Conservation (phyloP, 495 filamentous ascomycete species). For the Aspergillus affinis region DNA sequence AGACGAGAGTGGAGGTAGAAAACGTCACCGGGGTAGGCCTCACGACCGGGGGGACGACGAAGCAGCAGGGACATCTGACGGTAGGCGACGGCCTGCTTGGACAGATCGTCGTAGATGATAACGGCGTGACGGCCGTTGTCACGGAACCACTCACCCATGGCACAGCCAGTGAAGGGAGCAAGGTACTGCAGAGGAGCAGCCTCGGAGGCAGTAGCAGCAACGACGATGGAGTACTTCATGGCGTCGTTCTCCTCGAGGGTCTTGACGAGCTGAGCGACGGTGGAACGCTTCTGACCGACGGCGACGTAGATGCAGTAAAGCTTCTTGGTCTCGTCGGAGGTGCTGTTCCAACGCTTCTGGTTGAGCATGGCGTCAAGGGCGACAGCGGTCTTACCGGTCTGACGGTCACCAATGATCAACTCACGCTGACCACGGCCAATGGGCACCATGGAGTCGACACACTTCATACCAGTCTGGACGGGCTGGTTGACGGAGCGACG, state of each 20-base stretch:
- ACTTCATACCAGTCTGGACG: constrained; percentile 98
- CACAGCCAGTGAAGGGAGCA: constrained; percentile 85
- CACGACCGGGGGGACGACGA: constrained; percentile 98
- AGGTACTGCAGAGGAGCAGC: constrained; percentile 93
- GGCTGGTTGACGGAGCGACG: constrained; percentile 96
- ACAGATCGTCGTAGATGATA: constrained; percentile 94
- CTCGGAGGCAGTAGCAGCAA: constrained; percentile 97
- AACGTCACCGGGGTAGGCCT: constrained; percentile 99
- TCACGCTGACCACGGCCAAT: constrained; percentile 99
- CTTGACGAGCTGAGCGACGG: constrained; percentile 98
- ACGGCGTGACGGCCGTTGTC: constrained; percentile 92
- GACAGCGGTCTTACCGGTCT: constrained; percentile 99
- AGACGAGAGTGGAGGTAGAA: constrained; percentile 99
- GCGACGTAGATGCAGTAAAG: constrained; percentile 99
- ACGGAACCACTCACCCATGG: constrained; percentile 85
- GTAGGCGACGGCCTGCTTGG: constrained; percentile 99
- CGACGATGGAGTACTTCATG: constrained; percentile 96
- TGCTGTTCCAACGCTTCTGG: constrained; percentile 96
- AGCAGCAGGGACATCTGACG: constrained; percentile 99
- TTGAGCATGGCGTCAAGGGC: constrained; percentile 98
- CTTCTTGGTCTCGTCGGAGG: constrained; percentile 89
- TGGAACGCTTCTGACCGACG: constrained; percentile 98
- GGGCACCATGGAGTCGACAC: constrained; percentile 98
- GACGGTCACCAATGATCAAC: constrained; percentile 99
- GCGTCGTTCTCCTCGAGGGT: constrained; percentile 99